Percentiles rank a stretch among this genome's conserved stretches.
Conservation (phyloP, 2,329 filamentous ascomycete genomes). For the Diaporthe vexans region DNA sequence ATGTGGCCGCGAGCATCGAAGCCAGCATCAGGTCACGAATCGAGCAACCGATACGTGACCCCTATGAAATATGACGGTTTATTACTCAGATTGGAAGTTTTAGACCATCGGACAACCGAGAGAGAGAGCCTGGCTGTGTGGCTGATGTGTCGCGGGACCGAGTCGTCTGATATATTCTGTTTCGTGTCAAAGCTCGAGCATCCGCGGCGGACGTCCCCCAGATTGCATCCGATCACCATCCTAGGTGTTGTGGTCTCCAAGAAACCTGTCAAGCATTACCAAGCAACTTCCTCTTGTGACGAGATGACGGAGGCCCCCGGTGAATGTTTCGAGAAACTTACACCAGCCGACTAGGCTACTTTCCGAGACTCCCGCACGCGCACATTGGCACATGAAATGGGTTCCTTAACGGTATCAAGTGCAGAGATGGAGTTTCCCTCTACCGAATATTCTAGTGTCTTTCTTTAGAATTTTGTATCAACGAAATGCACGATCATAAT, state of each 20-base stretch:
- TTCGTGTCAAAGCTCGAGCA: neutral
- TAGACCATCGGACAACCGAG: constrained; percentile 16
- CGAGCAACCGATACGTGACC: neutral
- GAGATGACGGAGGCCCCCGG: neutral
- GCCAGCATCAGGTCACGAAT: constrained; percentile 1
- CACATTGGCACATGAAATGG: neutral
- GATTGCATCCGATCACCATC: constrained; percentile 20
- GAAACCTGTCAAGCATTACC: constrained; percentile 12
- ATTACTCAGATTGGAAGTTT: constrained; percentile 3
- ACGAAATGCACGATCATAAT: neutral
- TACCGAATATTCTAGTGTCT: neutral
- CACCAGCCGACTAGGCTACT: neutral
- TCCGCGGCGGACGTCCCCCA: constrained; percentile 18
- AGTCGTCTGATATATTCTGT: constrained; percentile 17
- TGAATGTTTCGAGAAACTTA: neutral
- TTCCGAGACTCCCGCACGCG: neutral
- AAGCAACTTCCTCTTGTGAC: neutral
- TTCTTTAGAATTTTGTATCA: neutral
- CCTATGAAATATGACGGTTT: neutral
- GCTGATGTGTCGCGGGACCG: constrained; percentile 22
- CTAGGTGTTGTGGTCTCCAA: neutral
- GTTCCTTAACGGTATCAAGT: neutral
- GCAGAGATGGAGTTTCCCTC: neutral
- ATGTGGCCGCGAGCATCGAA: neutral
- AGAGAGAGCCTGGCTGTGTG: constrained; percentile 5